Conservation (phyloP, 2,329 filamentous ascomycete species). For the Neofusicoccum kwambonambiense region DNA sequence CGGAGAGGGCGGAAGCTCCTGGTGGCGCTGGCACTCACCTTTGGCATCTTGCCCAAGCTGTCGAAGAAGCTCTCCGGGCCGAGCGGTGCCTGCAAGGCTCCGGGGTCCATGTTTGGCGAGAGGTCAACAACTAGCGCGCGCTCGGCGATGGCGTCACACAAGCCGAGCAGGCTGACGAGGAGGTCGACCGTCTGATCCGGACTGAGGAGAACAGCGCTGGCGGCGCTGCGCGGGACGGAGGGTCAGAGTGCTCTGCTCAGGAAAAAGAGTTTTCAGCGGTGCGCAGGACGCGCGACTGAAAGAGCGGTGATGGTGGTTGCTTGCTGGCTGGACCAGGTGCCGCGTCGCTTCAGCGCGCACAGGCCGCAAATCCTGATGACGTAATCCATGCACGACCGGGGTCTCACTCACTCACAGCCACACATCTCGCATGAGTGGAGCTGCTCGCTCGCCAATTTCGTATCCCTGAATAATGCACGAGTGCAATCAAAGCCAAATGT, state of each 20-base stretch:
- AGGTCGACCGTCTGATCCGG: background rate
- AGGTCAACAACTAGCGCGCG: background rate
- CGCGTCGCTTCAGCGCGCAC: conserved; percentile 8
- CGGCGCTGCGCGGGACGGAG: background rate
- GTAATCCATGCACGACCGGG: conserved; percentile 6
- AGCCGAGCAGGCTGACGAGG: background rate
- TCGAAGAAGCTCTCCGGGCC: background rate
- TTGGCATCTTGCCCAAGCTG: background rate
- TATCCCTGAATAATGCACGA: conserved; percentile 4
- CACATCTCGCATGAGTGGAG: background rate
- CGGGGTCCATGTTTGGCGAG: background rate
- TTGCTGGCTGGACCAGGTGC: background rate
- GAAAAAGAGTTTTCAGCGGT: background rate
- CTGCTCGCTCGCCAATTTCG: background rate
- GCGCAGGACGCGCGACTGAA: background rate
- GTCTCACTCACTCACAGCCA: background rate
- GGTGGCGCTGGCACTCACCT: background rate
- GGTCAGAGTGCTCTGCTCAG: background rate
- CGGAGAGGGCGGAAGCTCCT: background rate
- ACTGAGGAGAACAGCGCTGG: background rate
- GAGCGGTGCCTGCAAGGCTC: background rate
- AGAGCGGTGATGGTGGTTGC: conserved; percentile 14
- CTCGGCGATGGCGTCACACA: background rate
- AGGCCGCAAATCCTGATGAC: background rate
- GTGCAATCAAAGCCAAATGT: background rate